Conservation (phyloP, 345 rosid genomes). For the Eucalyptus erythrocorys region DNA sequence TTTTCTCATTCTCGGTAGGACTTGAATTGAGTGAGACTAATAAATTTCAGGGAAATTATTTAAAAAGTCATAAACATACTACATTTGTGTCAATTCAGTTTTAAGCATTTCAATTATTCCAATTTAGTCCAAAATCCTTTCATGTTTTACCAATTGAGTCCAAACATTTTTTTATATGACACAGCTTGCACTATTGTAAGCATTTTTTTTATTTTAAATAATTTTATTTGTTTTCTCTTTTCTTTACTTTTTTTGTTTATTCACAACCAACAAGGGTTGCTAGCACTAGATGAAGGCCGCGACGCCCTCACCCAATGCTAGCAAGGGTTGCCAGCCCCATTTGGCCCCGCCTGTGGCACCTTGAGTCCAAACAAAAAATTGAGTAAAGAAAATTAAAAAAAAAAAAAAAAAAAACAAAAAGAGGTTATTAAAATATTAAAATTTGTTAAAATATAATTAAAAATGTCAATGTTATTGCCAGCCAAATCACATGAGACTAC, state of each 20-base stretch:
- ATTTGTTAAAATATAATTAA: too few relatives aligned
- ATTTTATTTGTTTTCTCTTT: too few relatives aligned
- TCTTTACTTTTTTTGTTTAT: too few relatives aligned
- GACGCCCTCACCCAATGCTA: accelerated
- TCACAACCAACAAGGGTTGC: accelerated
- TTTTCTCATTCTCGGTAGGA: neutral
- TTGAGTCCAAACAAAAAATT: neutral
- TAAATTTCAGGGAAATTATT: neutral
- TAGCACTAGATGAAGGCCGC: neutral
- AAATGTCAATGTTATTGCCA: accelerated
- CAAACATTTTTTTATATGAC: accelerated
- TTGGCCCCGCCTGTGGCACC: accelerated
- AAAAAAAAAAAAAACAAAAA: too few relatives aligned
- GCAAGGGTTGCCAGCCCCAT: neutral
- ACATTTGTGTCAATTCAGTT: accelerated
- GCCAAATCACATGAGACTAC: too few relatives aligned
- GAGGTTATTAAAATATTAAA: too few relatives aligned
- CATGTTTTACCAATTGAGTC: neutral
- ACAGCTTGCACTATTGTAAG: accelerated
- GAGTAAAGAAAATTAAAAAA: too few relatives aligned
- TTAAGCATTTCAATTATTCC: too few relatives aligned
- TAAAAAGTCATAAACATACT: accelerated
- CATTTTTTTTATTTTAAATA: too few relatives aligned
- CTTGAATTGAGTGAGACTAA: neutral
- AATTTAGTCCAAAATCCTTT: neutral